Evolutionary conservation across 768 basidiomycete species (phyloP).

Genomic region (Phaeotremella fagi): DNA sequence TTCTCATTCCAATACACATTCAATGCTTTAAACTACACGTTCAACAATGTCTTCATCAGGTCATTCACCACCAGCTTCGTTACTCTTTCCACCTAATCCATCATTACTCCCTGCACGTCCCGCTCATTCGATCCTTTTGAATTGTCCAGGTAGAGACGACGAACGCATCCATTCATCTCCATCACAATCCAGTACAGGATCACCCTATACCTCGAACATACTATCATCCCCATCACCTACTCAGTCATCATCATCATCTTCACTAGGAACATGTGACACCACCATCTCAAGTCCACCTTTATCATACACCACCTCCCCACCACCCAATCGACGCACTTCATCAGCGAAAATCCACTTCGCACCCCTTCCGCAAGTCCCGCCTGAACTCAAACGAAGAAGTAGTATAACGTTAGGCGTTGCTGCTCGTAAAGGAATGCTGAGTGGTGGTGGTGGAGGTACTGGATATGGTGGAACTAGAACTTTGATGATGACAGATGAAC

Average conservation of each 20-base stretch:
- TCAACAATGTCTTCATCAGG: too few species aligned
- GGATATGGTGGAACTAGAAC: background rate
- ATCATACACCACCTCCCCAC: background rate
- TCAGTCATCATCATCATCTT: background rate
- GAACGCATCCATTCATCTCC: background rate
- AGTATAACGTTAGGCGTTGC: conserved; percentile 44
- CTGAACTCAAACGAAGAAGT: conserved; percentile 34
- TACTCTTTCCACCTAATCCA: conserved; percentile 33
- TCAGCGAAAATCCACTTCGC: conserved; percentile 32
- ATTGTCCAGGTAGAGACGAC: conserved; percentile 16
- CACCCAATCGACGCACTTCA: too few species aligned
- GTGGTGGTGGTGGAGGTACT: conserved; percentile 14
- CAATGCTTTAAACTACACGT: too few species aligned
- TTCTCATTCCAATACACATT: too few species aligned
- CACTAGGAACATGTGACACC: background rate
- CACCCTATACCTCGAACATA: background rate
- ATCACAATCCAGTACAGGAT: background rate
- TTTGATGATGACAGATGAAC: conserved; percentile 31
- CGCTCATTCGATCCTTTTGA: conserved; percentile 27
- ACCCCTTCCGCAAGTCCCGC: conserved; percentile 35
- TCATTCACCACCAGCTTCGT: too few species aligned
- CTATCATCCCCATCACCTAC: background rate
- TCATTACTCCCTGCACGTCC: conserved; percentile 17
- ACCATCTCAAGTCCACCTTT: background rate
- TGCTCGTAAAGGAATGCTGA: conserved; percentile 35